A percentile compares a stretch with the other conserved stretches of the same genome.
phyloP scores from a whole-genome alignment of 345 rosid genomes.

The Lumnitzera littorea region DNA sequence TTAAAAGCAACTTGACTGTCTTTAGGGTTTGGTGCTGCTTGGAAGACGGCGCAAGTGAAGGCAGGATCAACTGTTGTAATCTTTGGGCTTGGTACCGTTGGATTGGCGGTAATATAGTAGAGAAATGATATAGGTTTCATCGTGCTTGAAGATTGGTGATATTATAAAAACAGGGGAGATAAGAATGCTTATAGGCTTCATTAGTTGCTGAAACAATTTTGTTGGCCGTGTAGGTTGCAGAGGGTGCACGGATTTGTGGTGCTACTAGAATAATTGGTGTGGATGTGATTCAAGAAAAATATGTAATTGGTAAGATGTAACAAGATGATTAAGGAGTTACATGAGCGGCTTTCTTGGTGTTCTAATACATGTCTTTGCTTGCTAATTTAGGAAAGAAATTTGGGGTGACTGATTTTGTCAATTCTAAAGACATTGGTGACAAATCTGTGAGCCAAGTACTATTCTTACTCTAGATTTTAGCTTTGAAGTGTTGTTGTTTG shows the following conservation, averaged over 20 bases:
- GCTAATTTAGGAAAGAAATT: constrained; percentile 43
- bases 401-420: constrained; percentile 72
- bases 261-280: constrained; percentile 75
- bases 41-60: constrained; percentile 73
- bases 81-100: constrained; percentile 82
- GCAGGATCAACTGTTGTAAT: constrained; percentile 80
- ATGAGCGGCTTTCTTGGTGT: background rate
- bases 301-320: constrained; percentile 49
- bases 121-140: background rate
- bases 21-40: constrained; percentile 84
- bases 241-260: constrained; percentile 74
- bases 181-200: background rate
- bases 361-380: background rate
- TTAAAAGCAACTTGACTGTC: background rate
- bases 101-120: constrained; percentile 59
- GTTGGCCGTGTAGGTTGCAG: constrained; percentile 55
- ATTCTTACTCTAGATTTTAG: background rate
- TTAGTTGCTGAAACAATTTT: background rate
- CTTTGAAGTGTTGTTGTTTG: too few relatives aligned
- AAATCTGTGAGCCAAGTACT: constrained; percentile 58
- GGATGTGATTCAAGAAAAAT: constrained; percentile 57
- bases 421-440: constrained; percentile 34
- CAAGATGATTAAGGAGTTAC: background rate
- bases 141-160: too few relatives aligned
- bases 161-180: too few relatives aligned